Evolutionary conservation across 2,329 filamentous ascomycete species (phyloP).

Genomic region (Achaetomium macrosporum): DNA sequence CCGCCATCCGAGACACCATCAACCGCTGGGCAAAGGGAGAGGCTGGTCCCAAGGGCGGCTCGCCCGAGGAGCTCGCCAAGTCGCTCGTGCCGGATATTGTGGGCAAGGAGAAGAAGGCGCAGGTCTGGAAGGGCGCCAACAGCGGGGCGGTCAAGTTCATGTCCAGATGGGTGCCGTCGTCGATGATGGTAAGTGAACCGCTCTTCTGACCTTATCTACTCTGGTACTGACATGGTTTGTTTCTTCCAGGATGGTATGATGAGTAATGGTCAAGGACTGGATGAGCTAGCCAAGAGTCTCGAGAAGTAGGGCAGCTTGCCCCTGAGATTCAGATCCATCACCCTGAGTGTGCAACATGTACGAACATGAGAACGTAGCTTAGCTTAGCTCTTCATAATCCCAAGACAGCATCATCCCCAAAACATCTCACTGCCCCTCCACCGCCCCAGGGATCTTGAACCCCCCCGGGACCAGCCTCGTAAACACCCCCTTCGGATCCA

Average conservation of each 20-base stretch:
- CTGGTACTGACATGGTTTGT: background rate
- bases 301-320: background rate
- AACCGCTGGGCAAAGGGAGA: conserved; percentile 1
- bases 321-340: too few species aligned
- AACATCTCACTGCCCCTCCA: background rate
- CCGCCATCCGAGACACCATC: background rate
- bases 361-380: too few species aligned
- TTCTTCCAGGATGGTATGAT: background rate
- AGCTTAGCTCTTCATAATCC: too few species aligned
- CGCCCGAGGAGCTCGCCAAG: background rate
- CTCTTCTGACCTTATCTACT: background rate
- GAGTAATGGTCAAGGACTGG: background rate
- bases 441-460: conserved; percentile 19
- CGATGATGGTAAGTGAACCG: background rate
- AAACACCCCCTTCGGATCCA: conserved; percentile 22
- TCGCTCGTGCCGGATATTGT: background rate
- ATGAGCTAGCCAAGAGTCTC: background rate
- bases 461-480: conserved; percentile 15
- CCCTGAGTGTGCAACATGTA: too few species aligned
- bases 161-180: background rate
- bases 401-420: too few species aligned
- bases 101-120: background rate
- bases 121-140: background rate
- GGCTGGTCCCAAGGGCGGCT: background rate
- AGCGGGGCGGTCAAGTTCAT: background rate